Conservation (phyloP, 345 rosid genomes). For the Eucalyptus cloeziana region DNA sequence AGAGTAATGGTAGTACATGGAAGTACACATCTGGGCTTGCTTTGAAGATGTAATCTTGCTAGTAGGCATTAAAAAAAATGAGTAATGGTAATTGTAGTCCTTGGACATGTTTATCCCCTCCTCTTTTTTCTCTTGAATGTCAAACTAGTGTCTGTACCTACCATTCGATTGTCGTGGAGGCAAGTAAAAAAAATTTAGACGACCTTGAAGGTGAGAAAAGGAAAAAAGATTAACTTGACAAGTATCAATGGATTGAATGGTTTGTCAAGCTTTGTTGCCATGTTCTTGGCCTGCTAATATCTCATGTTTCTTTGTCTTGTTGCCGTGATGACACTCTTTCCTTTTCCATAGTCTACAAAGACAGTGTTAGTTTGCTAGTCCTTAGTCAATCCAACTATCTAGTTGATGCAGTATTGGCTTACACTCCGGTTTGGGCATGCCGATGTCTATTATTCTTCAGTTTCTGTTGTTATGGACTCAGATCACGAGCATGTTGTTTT, state of each 20-base stretch:
- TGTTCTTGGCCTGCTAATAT: not conserved
- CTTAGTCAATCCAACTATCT: not conserved
- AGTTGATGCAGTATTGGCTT: not conserved
- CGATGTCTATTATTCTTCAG: not conserved
- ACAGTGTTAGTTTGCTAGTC: not conserved
- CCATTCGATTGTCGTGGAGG: not conserved
- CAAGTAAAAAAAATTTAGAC: not conserved
- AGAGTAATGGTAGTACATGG: not conserved
- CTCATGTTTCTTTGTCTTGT: not conserved
- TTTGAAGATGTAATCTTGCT: not conserved
- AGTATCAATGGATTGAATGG: not conserved
- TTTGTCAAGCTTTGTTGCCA: not conserved
- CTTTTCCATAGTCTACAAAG: not conserved
- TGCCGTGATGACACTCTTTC: not conserved
- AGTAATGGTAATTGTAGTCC: not conserved
- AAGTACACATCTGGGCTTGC: not conserved
- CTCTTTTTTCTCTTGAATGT: not conserved
- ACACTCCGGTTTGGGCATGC: not conserved
- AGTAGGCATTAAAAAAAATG: not conserved
- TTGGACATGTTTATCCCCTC: not conserved
- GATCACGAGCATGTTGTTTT: not conserved
- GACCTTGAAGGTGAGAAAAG: not conserved
- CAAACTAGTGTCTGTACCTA: not conserved
- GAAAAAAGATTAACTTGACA: not conserved
- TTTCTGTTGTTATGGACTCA: not conserved